Conservation (phyloP, 2,329 filamentous ascomycete genomes). For the Colletotrichum shisoi region DNA sequence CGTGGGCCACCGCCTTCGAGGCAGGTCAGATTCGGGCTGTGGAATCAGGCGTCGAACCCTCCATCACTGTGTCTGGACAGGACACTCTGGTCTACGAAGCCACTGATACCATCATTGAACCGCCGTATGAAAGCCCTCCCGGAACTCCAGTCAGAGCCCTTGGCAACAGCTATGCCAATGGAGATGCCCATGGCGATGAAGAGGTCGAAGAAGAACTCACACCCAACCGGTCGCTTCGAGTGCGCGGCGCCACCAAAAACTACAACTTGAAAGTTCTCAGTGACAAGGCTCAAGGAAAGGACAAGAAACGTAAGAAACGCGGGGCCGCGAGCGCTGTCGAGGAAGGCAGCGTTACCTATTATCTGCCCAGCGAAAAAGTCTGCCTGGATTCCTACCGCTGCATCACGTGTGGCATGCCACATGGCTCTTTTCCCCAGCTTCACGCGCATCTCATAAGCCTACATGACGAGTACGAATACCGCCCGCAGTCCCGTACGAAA, state of each 20-base stretch:
- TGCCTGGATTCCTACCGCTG: constrained; percentile 60
- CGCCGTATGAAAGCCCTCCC: constrained; percentile 18
- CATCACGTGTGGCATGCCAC: constrained; percentile 58
- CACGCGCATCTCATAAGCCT: constrained; percentile 56
- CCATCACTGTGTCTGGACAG: constrained; percentile 53
- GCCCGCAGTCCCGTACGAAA: constrained; percentile 46
- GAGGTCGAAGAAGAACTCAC: constrained; percentile 58
- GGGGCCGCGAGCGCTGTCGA: constrained; percentile 42
- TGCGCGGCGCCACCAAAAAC: constrained; percentile 56
- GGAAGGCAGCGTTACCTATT: constrained; percentile 58
- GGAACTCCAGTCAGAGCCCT: constrained; percentile 28
- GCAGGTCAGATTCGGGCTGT: constrained; percentile 45
- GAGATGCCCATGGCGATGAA: constrained; percentile 52
- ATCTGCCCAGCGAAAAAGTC: constrained; percentile 55
- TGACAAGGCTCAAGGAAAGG: constrained; percentile 64
- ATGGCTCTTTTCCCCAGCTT: constrained; percentile 59
- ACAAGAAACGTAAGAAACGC: constrained; percentile 55
- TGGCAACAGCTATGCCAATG: constrained; percentile 39
- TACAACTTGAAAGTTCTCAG: constrained; percentile 69
- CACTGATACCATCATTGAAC: constrained; percentile 42
- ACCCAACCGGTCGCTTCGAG: constrained; percentile 60
- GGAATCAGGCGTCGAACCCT: constrained; percentile 55
- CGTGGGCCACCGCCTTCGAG: constrained; percentile 56
- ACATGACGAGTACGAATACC: constrained; percentile 58
- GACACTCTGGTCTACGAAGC: neutral